These are phyloP conservation scores for Fragilariopsis cylindrus DNA, from an alignment of 108 stramenopile species.

Conservation along the genomic window DNA sequence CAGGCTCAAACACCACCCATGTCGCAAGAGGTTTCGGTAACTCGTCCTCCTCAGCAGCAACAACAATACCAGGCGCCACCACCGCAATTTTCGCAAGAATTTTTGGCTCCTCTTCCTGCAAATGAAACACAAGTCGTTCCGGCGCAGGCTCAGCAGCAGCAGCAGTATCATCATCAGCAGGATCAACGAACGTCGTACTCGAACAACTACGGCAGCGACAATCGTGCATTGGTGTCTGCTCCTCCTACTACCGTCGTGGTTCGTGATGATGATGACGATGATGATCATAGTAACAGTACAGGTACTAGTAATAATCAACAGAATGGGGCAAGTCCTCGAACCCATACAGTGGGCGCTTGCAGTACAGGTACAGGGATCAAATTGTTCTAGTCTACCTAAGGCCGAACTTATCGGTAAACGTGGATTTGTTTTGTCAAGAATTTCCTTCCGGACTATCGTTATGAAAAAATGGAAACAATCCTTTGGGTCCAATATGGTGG, in stretches of 20 bases:
- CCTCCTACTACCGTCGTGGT: slow-evolving; percentile 40
- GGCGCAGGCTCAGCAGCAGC: neutral
- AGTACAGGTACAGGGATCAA: slow-evolving; percentile 39
- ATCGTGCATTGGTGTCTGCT: slow-evolving; percentile 14
- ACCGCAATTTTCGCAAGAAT: neutral
- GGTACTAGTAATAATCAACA: neutral
- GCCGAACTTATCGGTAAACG: slow-evolving; percentile 60
- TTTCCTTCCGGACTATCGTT: slow-evolving; percentile 86
- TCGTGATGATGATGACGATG: slow-evolving; percentile 33
- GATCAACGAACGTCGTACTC: neutral
- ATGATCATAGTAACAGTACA: neutral
- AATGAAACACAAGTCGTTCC: neutral
- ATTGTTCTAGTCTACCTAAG: slow-evolving; percentile 71
- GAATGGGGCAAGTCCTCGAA: slow-evolving; percentile 21
- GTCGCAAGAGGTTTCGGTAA: neutral
- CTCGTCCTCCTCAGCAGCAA: slow-evolving; percentile 18
- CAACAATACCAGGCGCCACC: neutral
- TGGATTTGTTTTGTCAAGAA: slow-evolving; percentile 82
- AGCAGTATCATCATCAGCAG: neutral
- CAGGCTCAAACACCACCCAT: neutral
- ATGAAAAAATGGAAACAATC: slow-evolving; percentile 92
- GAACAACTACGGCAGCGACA: slow-evolving; percentile 26
- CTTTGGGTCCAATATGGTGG: slow-evolving; percentile 87
- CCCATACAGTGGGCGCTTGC: slow-evolving; percentile 49
- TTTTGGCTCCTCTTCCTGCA: neutral